Percentiles rank a stretch among this genome's conserved stretches.
phyloP scores from a whole-genome alignment of 306 rosid genomes.

The Adenanthera pavonina region DNA sequence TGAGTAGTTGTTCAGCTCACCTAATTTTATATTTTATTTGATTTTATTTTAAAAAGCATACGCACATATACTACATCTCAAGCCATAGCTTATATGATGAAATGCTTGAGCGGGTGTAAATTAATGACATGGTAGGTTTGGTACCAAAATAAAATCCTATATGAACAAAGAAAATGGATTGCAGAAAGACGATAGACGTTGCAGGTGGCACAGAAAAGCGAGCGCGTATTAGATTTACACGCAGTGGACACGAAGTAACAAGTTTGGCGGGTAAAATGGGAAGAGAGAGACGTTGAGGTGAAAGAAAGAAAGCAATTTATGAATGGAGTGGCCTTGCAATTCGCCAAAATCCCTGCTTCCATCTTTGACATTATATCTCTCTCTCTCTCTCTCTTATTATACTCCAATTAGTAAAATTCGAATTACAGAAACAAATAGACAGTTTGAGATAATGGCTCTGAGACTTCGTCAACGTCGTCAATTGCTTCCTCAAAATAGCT shows the following conservation, averaged over 20 bases:
- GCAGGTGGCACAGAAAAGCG: background rate
- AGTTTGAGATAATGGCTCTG: background rate
- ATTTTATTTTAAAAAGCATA: no score
- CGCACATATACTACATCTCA: no score
- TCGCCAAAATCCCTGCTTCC: slow-evolving; percentile 30
- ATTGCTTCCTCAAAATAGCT: slow-evolving; percentile 18
- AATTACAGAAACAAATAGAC: background rate
- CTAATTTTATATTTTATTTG: no score
- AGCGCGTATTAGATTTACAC: background rate
- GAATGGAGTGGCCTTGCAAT: slow-evolving; percentile 44
- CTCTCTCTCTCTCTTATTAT: background rate
- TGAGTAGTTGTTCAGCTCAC: no score
- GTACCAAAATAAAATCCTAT: no score
- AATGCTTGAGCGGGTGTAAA: no score
- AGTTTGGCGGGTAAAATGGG: slow-evolving; percentile 29
- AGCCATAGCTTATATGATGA: no score
- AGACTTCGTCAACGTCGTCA: slow-evolving; percentile 52
- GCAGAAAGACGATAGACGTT: no score
- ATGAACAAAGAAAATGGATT: no score
- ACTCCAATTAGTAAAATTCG: slow-evolving; percentile 34
- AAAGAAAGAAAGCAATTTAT: slow-evolving; percentile 9
- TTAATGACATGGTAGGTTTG: no score
- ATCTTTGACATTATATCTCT: no score
- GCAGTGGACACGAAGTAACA: background rate
- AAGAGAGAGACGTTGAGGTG: background rate